These are phyloP conservation scores for Ulota crispa DNA, from an alignment of 225 moss, liverwort and hornwort genomes.

Conservation along the genomic window DNA sequence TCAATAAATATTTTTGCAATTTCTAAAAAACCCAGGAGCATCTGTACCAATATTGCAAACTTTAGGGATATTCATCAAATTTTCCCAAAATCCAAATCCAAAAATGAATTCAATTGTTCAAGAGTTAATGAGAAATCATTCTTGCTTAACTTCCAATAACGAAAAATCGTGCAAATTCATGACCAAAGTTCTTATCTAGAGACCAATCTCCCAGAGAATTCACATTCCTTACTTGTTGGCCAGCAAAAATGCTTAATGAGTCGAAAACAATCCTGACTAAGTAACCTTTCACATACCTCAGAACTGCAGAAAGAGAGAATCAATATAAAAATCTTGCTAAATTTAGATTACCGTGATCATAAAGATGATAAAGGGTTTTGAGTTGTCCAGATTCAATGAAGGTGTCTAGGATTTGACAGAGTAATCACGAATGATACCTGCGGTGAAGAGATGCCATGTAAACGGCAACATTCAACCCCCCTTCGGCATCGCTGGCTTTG, in stretches of 20 bases:
- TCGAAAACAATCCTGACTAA: not conserved
- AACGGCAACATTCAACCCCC: slow-evolving; percentile 75
- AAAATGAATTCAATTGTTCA: not conserved
- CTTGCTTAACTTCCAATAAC: not conserved
- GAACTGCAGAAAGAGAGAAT: not conserved
- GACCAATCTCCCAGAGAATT: too few species aligned
- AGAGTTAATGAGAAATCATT: not conserved
- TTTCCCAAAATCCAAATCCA: not conserved
- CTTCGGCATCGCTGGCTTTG: not conserved
- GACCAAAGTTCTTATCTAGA: not conserved
- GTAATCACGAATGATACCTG: slow-evolving; percentile 42
- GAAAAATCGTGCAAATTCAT: not conserved
- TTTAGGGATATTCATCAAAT: too few species aligned
- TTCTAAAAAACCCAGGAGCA: too few species aligned
- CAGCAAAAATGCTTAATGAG: not conserved
- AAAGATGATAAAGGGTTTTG: not conserved
- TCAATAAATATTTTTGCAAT: too few species aligned
- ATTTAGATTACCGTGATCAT: not conserved
- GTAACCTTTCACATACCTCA: not conserved
- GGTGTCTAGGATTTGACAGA: not conserved
- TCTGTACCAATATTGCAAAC: too few species aligned
- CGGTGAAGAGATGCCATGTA: slow-evolving; percentile 66
- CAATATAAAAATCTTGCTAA: not conserved
- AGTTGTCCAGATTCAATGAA: not conserved
- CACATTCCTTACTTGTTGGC: too few species aligned